Percentiles rank a stretch among this genome's conserved stretches.
These are phyloP conservation scores for Eimeria tenella DNA, from an alignment of 169 alveolate genomes.

Conservation along the genomic window DNA sequence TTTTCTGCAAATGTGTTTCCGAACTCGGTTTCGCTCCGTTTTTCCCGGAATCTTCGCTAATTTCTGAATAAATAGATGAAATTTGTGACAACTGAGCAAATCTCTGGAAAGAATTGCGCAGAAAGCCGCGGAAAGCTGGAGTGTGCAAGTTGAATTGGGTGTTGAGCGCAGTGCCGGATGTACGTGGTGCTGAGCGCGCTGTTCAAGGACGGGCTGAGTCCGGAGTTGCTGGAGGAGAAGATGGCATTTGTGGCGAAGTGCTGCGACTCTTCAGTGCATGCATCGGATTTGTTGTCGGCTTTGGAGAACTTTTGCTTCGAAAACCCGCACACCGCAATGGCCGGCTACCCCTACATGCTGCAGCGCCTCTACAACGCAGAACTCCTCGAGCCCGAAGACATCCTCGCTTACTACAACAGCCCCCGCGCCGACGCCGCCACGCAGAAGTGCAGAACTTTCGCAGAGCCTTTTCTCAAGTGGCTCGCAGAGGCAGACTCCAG, in stretches of 20 bases:
- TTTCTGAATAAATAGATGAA: too few species aligned
- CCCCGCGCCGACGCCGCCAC: conserved; percentile 45
- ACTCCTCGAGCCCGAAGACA: conserved; percentile 75
- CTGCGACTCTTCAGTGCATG: conserved; percentile 60
- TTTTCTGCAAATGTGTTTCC: too few species aligned
- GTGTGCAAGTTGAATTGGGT: too few species aligned
- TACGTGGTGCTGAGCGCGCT: conserved; percentile 65
- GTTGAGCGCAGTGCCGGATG: conserved; percentile 53
- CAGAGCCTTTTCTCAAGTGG: conserved; percentile 74
- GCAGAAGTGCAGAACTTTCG: conserved; percentile 5
- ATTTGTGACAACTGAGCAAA: too few species aligned
- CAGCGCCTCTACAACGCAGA: conserved; percentile 77
- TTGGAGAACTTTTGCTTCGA: conserved; percentile 56
- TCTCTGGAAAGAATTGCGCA: too few species aligned
- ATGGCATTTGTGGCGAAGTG: conserved; percentile 57
- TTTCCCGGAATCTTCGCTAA: too few species aligned
- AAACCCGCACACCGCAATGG: not conserved
- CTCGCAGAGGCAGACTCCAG: conserved; percentile 21
- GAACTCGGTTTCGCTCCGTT: too few species aligned
- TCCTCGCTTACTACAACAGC: conserved; percentile 43
- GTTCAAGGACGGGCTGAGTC: conserved; percentile 65
- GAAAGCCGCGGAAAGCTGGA: too few species aligned
- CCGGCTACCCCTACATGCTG: conserved; percentile 68
- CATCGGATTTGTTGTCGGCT: conserved; percentile 45
- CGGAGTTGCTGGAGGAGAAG: conserved; percentile 57